phyloP scores from a whole-genome alignment of 805 yeast species.

The Saturnispora dispora region DNA sequence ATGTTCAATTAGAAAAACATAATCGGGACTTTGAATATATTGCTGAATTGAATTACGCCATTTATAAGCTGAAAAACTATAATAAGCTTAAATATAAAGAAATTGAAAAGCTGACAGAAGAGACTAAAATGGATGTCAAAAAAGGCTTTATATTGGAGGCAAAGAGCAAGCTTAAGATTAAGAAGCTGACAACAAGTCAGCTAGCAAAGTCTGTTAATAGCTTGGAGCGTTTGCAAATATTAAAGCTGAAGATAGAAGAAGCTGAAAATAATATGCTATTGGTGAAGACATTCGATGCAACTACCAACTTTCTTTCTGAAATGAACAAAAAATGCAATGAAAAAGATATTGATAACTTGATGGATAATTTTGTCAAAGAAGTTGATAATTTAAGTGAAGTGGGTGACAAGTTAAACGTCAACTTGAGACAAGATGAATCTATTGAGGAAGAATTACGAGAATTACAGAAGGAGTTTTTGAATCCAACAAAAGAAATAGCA shows the following conservation, averaged over 20 bases:
- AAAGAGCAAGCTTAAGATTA: slow-evolving; percentile 19
- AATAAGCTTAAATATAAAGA: slow-evolving; percentile 13
- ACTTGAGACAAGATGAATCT: slow-evolving; percentile 13
- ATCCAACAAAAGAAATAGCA: background rate
- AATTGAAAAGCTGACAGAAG: slow-evolving; percentile 6
- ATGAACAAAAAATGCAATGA: slow-evolving; percentile 18
- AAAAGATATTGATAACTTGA: slow-evolving; percentile 15
- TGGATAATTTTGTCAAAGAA: slow-evolving; percentile 16
- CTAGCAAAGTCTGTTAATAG: slow-evolving; percentile 14
- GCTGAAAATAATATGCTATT: slow-evolving; percentile 20
- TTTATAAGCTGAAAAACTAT: slow-evolving; percentile 16
- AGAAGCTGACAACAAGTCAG: slow-evolving; percentile 18
- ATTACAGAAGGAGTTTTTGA: slow-evolving; percentile 10
- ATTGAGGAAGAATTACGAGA: slow-evolving; percentile 19
- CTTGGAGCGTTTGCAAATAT: slow-evolving; percentile 18
- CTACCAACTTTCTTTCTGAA: slow-evolving; percentile 18
- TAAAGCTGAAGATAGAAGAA: slow-evolving; percentile 22
- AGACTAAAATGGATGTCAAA: slow-evolving; percentile 12
- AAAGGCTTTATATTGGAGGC: slow-evolving; percentile 17
- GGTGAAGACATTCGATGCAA: slow-evolving; percentile 19
- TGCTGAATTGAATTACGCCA: slow-evolving; percentile 23
- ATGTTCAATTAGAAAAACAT: slow-evolving; percentile 4
- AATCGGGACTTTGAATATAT: slow-evolving; percentile 17
- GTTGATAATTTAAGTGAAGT: slow-evolving; percentile 16
- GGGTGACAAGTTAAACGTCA: slow-evolving; percentile 3